Base-by-base conservation (phyloP, 1,284 basidiomycete species). In the Ceratobasidium sp. region DNA sequence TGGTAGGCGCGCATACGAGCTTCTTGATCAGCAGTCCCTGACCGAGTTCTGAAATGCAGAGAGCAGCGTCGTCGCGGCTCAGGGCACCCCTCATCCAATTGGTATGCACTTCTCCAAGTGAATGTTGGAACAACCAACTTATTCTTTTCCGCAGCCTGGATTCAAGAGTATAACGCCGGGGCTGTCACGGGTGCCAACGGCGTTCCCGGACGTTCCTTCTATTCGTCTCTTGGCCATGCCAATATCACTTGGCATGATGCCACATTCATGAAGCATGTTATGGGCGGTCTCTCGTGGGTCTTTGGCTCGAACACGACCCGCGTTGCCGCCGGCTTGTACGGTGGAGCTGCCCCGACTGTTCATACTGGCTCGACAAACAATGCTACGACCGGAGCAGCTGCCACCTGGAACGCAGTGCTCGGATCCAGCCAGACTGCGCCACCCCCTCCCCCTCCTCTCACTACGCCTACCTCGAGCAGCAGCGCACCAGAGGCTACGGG, bases 221-320 rank as follows among this genome's bases (percentile, higher is more conserved):
- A 92, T 79, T 93, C 92, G 0, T 88, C 88, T 72, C 83, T 94
- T 1, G 92, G 92, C 1, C 92, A 94, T 78, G 74, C 78, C 48
- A 80, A 80, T 69, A 76, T 78, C 18, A 83, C 76, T 0, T 83
- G 82, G 81, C 75, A 79, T 62, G 75, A 83, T 69, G 74, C 78
- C 30, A 78, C 77, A 5, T 84, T 83, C 77, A 77, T 80, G 30
- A 75, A 77, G 41, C 84, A 85, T 75, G 74, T 85, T 53, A 78
- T 83, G 74, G 79, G 77, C 23, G 84, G 84, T 10, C 78, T 85
- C 16, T 78, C 73, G 3, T 85, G 84, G 84, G 80, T 82, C 14
- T 48, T 70, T 26, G 53, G 39, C 12, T 70, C 67, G 6, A 70
- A 70, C 67, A 70, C 67, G 1, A 70, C 67, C 18, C 67, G 55